Conservation (phyloP, 768 basidiomycete genomes). For the Rhizopogon vesiculosus region DNA sequence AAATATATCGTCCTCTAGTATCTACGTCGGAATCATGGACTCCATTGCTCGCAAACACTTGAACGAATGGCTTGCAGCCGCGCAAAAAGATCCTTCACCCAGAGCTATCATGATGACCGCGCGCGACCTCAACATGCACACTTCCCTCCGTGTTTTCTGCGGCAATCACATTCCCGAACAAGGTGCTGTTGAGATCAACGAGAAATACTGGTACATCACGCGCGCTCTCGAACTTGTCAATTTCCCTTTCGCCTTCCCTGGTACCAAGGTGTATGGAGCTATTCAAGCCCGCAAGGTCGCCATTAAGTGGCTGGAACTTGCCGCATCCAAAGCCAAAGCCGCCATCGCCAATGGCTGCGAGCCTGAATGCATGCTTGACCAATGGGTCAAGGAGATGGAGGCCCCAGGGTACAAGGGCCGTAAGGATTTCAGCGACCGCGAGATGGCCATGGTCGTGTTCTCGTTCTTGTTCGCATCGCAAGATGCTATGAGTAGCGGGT, state of each 20-base stretch:
- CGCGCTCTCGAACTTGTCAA: slow-evolving; percentile 96
- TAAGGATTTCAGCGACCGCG: slow-evolving; percentile 84
- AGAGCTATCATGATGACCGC: slow-evolving; percentile 84
- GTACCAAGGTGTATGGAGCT: slow-evolving; percentile 94
- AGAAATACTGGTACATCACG: slow-evolving; percentile 96
- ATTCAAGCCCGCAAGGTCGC: slow-evolving; percentile 87
- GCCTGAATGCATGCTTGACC: slow-evolving; percentile 87
- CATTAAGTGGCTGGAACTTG: slow-evolving; percentile 73
- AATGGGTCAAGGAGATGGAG: slow-evolving; percentile 77
- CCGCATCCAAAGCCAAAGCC: slow-evolving; percentile 74
- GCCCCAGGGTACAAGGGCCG: slow-evolving; percentile 68
- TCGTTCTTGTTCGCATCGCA: slow-evolving; percentile 96
- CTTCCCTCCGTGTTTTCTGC: slow-evolving; percentile 93
- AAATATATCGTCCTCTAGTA: slow-evolving; percentile 35
- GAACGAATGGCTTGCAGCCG: slow-evolving; percentile 60
- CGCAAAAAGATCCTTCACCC: slow-evolving; percentile 41
- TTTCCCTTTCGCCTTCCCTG: slow-evolving; percentile 92
- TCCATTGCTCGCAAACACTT: slow-evolving; percentile 74
- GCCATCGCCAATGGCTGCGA: slow-evolving; percentile 77
- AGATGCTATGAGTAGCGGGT: slow-evolving; percentile 97
- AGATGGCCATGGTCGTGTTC: slow-evolving; percentile 97
- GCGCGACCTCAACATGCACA: slow-evolving; percentile 95
- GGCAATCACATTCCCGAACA: slow-evolving; percentile 83
- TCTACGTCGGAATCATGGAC: slow-evolving; percentile 85
- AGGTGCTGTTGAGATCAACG: slow-evolving; percentile 75